These are phyloP conservation scores for Pichia rugopelliculosa DNA, from an alignment of 805 yeast species.

Conservation along the genomic window DNA sequence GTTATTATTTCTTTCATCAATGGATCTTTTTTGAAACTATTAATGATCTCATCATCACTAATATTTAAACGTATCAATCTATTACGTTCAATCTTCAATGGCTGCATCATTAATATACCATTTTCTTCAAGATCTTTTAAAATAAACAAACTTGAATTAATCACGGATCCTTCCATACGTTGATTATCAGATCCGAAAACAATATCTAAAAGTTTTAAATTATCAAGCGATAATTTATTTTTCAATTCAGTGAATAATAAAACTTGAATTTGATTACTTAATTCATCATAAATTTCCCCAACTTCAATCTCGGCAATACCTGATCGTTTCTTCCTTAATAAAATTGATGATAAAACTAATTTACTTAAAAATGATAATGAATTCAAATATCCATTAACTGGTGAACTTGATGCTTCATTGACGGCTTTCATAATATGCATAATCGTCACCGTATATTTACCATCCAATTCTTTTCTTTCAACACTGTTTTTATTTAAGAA, in stretches of 20 bases:
- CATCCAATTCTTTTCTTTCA: constrained; percentile 25
- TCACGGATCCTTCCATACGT: constrained; percentile 33
- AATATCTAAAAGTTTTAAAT: constrained; percentile 19
- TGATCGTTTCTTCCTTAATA: constrained; percentile 56
- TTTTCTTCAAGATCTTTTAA: constrained; percentile 67
- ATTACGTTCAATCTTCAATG: constrained; percentile 58
- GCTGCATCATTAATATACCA: constrained; percentile 68
- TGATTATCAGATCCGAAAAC: constrained; percentile 19
- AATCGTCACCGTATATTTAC: constrained; percentile 53
- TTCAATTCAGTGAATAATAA: constrained; percentile 26
- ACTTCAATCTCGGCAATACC: constrained; percentile 65
- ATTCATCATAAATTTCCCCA: constrained; percentile 76
- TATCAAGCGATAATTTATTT: constrained; percentile 18
- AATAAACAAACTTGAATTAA: constrained; percentile 52
- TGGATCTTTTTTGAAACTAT: constrained; percentile 52
- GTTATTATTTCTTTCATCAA: constrained; percentile 29
- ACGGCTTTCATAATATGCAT: constrained; percentile 74
- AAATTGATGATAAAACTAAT: constrained; percentile 59
- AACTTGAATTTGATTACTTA: constrained; percentile 34
- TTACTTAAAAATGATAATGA: constrained; percentile 64
- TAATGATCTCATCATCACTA: constrained; percentile 60
- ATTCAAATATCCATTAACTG: constrained; percentile 50
- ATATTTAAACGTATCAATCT: constrained; percentile 57
- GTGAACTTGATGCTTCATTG: constrained; percentile 69
- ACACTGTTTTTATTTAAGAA: constrained; percentile 31